A percentile compares a stretch with the other conserved stretches of the same genome.
phyloP scores from a whole-genome alignment of 2,329 filamentous ascomycete genomes.

The Epichloe sp. region DNA sequence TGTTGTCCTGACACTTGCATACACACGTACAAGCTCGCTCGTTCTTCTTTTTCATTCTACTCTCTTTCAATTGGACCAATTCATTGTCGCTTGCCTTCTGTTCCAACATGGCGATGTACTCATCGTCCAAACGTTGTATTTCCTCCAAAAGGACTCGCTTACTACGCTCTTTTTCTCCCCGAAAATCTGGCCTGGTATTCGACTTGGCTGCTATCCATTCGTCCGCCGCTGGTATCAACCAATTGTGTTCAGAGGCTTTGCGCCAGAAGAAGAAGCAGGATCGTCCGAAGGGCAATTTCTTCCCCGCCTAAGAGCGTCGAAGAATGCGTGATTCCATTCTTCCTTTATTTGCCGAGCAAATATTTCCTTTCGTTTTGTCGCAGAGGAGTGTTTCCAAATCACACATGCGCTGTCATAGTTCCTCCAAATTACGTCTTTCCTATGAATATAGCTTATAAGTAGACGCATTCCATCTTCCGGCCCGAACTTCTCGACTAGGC shows the following conservation, averaged over 20 bases:
- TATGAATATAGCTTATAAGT: background rate
- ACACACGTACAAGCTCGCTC: background rate
- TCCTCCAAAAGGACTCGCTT: background rate
- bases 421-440: background rate
- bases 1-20: background rate
- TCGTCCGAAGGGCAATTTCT: too few relatives aligned
- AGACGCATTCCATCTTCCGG: background rate
- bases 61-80: background rate
- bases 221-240: fast-evolving
- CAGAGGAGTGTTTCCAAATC: too few relatives aligned
- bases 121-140: background rate
- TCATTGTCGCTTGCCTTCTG: background rate
- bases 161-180: background rate
- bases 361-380: background rate
- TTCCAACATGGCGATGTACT: background rate
- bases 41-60: background rate
- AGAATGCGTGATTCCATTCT: background rate
- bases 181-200: background rate
- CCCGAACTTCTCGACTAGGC: background rate
- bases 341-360: background rate
- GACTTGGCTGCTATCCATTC: background rate
- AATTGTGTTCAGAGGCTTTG: background rate
- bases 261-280: too few relatives aligned
- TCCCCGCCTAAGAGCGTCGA: background rate
- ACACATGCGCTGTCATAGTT: fast-evolving